phyloP scores from a whole-genome alignment of 2,329 filamentous ascomycete species.

The Cladosporium halotolerans region DNA sequence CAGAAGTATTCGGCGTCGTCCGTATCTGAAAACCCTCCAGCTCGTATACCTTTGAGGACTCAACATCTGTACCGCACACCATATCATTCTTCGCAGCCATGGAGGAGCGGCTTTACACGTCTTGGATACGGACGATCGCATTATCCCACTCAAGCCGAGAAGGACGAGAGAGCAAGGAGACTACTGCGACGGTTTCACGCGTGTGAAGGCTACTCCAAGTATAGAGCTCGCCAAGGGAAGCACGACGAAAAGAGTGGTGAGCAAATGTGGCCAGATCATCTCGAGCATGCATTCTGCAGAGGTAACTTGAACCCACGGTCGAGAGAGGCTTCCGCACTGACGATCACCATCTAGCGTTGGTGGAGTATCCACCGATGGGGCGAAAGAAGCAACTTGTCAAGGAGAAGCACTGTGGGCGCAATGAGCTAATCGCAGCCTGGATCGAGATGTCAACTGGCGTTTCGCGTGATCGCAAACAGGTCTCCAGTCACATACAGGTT shows the following conservation, averaged over 20 bases:
- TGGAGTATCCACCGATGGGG: constrained; percentile 54
- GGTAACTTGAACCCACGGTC: constrained; percentile 29
- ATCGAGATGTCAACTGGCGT: constrained; percentile 52
- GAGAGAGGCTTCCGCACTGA: neutral
- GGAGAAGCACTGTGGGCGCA: constrained; percentile 52
- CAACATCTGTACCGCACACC: constrained; percentile 2
- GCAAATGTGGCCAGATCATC: constrained; percentile 42
- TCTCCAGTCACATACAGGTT: constrained; percentile 60
- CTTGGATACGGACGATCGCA: neutral
- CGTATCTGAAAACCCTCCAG: constrained; percentile 23
- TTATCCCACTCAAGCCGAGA: neutral
- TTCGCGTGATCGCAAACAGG: constrained; percentile 50
- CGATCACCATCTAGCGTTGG: constrained; percentile 33
- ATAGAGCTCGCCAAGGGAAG: constrained; percentile 37
- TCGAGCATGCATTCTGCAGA: constrained; percentile 44
- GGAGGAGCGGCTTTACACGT: constrained; percentile 2
- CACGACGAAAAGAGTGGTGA: constrained; percentile 27
- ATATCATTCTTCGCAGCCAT: neutral
- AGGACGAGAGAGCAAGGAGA: constrained; percentile 1
- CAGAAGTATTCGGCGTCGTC: constrained; percentile 28
- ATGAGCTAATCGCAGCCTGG: constrained; percentile 55
- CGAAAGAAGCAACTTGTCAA: constrained; percentile 43
- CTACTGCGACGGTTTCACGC: constrained; percentile 21
- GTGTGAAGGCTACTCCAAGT: constrained; percentile 41
- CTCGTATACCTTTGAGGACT: neutral